Conservation (phyloP, 169 alveolate species). For the Haemoproteus tartakovskyi region DNA sequence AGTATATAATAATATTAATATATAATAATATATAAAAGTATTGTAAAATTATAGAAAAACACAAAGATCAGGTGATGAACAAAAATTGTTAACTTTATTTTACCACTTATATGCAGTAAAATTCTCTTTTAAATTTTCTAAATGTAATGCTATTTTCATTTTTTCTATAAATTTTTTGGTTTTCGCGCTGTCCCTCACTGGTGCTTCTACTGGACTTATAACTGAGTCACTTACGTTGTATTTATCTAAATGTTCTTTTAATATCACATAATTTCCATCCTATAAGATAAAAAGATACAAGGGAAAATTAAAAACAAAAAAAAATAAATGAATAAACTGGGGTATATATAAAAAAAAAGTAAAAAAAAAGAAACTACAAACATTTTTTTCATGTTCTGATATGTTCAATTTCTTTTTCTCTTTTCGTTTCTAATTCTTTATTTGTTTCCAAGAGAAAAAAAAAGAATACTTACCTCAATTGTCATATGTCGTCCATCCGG, state of each 20-base stretch:
- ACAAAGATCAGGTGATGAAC: not conserved
- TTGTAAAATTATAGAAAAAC: too few relatives aligned
- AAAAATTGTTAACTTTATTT: not conserved
- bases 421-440: not conserved
- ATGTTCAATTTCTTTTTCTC: not conserved
- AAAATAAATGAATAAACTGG: too few relatives aligned
- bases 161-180: conserved; percentile 49
- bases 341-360: too few relatives aligned
- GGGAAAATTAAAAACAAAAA: too few relatives aligned
- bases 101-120: conserved; percentile 63
- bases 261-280: conserved; percentile 51
- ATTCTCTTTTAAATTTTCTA: conserved; percentile 61
- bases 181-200: conserved; percentile 43
- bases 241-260: conserved; percentile 53
- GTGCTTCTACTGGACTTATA: conserved; percentile 60
- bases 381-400: not conserved
- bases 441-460: conserved; percentile 9
- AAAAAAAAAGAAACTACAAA: too few relatives aligned
- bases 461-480: conserved; percentile 74
- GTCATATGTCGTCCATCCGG: conserved; percentile 78
- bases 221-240: conserved; percentile 40
- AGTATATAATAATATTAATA: too few relatives aligned
- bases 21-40: too few relatives aligned
- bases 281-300: not conserved
- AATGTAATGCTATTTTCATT: conserved; percentile 57